Base-by-base conservation (phyloP, 495 filamentous ascomycete genomes). In the Talaromyces stipitatus region DNA sequence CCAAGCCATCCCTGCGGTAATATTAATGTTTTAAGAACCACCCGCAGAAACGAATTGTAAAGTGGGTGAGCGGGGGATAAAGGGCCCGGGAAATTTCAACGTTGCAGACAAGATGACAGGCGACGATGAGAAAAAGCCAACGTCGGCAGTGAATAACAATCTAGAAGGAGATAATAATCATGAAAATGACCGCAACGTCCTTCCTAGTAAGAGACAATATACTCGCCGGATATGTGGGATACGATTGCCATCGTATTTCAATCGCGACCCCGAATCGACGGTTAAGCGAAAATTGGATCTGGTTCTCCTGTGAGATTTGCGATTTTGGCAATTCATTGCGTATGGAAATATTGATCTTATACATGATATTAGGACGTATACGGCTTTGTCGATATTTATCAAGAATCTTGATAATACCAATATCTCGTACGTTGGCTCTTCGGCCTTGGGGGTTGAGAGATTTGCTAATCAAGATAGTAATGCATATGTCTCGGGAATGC, bases 401-500 rank as follows among this genome's bases (percentile, higher is more conserved):
- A 48, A 48, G 46, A 48, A 48, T 14, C 5, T 48, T 16, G 46
- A 48, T 48, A 48, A 48, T 24, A 48, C 46, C 5, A 48, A 48
- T 48, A 48, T 48, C 4, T 48, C 46, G 27, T 24, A 28, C 4
- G 23, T 50, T 1, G 8, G 9, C 41, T 7, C 16, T 41, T 2
- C 18, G 33, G 33, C 14, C 14, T 20, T 48, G 22, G 23, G 10
- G 14, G 22, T 22, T 47, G 8, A 14, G 27, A 24, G 2, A n/a
- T 28, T n/a, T 4, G 26, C n/a, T 41, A 18, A 16, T 6, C 4
- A 16, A 9, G 4, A 50, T 26, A 50, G 46, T 4, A 74, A 71
- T 59, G 72, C 73, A 10, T 78, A 73, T 56, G 66, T 82, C 1
- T 79, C 75, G 4, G 78, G 78, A 2, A 82, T 82, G 80, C 76